phyloP scores from a whole-genome alignment of 83 land plant genomes.

The Picea abies region DNA sequence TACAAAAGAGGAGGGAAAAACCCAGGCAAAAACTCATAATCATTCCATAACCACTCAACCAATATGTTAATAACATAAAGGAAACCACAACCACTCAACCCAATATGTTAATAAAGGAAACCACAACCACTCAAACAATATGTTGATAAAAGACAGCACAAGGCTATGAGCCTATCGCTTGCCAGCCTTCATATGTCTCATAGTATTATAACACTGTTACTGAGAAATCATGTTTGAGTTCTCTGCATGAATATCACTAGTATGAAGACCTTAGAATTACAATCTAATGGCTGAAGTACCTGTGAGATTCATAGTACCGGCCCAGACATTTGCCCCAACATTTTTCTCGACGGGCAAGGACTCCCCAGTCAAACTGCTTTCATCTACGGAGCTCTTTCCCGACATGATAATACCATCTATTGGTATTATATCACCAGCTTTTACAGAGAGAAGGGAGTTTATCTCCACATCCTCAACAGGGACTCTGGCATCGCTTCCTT shows the following conservation, averaged over 20 bases:
- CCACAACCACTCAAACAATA: no score
- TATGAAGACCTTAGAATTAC: no score
- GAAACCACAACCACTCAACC: no score
- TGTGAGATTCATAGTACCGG: constrained; percentile 82
- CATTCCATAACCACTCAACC: no score
- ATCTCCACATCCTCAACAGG: constrained; percentile 67
- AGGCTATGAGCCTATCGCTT: no score
- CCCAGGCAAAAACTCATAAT: no score
- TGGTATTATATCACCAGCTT: constrained; percentile 85
- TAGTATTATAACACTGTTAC: no score
- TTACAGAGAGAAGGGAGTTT: constrained; percentile 65
- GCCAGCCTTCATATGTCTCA: no score
- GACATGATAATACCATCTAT: constrained; percentile 84
- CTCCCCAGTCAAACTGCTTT: constrained; percentile 89
- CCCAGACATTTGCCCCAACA: constrained; percentile 77
- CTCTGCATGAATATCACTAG: neutral
- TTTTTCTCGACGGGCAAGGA: constrained; percentile 78
- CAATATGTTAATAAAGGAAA: no score
- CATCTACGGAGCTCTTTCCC: constrained; percentile 83
- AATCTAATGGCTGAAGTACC: constrained; percentile 42
- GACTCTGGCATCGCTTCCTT: constrained; percentile 66
- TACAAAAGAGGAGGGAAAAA: no score
- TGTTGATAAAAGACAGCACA: no score
- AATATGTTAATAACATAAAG: no score
- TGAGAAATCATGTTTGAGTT: neutral